Percentiles rank a stretch among this genome's conserved stretches.
Conservation (phyloP, 805 yeast species). For the Sugiyamaella smithiae region DNA sequence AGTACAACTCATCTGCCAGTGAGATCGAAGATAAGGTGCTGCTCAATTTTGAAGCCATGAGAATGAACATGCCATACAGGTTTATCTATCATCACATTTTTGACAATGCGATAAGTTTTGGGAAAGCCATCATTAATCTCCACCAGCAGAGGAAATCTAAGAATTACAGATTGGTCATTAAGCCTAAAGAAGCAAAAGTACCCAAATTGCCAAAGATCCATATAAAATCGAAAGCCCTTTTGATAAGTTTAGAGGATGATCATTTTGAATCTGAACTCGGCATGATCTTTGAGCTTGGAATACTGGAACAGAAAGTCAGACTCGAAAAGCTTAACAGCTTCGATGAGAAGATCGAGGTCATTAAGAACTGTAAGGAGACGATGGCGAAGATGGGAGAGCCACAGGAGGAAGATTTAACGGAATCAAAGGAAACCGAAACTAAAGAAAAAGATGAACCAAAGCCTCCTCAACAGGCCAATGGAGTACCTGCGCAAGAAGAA, state of each 20-base stretch:
- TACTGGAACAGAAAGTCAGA: constrained; percentile 52
- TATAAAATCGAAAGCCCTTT: constrained; percentile 52
- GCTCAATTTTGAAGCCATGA: constrained; percentile 33
- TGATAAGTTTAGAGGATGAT: constrained; percentile 77
- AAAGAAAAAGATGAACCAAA: neutral
- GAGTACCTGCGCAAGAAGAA: neutral
- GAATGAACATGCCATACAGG: constrained; percentile 59
- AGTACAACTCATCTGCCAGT: constrained; percentile 15
- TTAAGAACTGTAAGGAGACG: constrained; percentile 19
- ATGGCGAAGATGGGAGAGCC: constrained; percentile 4
- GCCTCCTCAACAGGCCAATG: neutral
- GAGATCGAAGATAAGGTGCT: constrained; percentile 24
- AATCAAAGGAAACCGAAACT: neutral
- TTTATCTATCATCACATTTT: constrained; percentile 75
- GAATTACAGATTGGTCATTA: constrained; percentile 22
- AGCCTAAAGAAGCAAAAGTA: constrained; percentile 29
- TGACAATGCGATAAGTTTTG: constrained; percentile 68
- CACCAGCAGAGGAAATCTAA: constrained; percentile 31
- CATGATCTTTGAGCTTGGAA: constrained; percentile 62
- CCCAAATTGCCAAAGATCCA: constrained; percentile 45
- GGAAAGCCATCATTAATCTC: constrained; percentile 62
- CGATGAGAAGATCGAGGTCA: constrained; percentile 34
- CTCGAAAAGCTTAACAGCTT: constrained; percentile 47
- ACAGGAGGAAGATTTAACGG: constrained; percentile 5
- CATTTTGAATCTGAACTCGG: constrained; percentile 79